Evolutionary conservation across 139 green algal genomes (phyloP).

Genomic region (Trebouxia sp.): DNA sequence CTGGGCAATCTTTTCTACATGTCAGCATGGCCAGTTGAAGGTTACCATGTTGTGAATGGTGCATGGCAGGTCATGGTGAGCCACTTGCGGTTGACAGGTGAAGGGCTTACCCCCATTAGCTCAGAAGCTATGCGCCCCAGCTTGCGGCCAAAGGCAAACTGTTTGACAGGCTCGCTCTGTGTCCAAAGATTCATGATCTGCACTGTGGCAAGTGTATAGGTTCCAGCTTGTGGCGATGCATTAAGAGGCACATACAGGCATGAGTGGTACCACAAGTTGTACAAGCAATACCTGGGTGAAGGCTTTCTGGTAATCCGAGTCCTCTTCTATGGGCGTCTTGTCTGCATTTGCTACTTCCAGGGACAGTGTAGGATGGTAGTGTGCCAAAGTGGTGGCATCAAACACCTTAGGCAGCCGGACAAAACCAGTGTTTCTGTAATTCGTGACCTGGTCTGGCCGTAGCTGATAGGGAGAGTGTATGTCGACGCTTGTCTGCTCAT

Average conservation of each 20-base stretch:
- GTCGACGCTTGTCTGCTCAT: neutral
- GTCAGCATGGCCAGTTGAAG: too few species aligned
- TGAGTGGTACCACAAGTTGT: too few species aligned
- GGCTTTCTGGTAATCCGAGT: constrained; percentile 16
- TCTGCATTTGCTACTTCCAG: constrained; percentile 10
- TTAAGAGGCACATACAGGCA: too few species aligned
- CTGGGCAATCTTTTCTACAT: neutral
- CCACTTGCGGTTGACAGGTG: too few species aligned
- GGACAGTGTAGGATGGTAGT: neutral
- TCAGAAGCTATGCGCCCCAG: constrained; percentile 36
- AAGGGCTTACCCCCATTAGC: constrained; percentile 34
- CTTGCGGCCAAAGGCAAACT: constrained; percentile 34
- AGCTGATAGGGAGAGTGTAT: neutral
- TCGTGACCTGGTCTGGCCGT: neutral
- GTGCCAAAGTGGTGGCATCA: neutral
- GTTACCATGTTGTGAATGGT: neutral
- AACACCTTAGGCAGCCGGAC: neutral
- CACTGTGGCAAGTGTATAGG: neutral
- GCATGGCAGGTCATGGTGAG: too few species aligned
- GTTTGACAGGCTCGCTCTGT: constrained; percentile 7
- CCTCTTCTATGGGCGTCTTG: constrained; percentile 1
- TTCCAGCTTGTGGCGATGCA: too few species aligned
- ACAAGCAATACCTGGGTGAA: constrained; percentile 39
- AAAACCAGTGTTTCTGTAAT: neutral
- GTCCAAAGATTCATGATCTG: constrained; percentile 37